phyloP scores from a whole-genome alignment of 768 basidiomycete genomes.

The Leucosporidium scottii region DNA sequence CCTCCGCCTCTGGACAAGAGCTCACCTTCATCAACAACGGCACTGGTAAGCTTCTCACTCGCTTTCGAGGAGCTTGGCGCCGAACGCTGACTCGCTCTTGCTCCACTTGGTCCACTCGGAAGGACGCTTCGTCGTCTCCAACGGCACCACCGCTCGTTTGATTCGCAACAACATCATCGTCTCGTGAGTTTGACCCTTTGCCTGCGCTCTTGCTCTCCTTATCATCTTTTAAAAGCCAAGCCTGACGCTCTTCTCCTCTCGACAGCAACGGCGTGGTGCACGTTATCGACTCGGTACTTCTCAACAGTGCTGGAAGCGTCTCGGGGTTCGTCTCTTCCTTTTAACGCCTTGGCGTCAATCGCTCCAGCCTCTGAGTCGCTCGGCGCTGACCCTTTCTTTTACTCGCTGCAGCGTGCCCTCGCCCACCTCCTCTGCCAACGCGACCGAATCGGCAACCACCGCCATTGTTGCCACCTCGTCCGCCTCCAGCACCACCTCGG shows the following conservation, averaged over 20 bases:
- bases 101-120: no score
- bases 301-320: constrained; percentile 41
- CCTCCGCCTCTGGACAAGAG: constrained; percentile 41
- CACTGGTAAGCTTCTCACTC: no score
- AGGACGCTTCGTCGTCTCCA: no score
- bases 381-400: background rate
- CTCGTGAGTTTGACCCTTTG: no score
- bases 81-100: no score
- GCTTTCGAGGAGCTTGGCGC: no score
- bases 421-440: background rate
- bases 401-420: background rate
- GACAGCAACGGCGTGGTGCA: background rate
- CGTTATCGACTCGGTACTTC: constrained; percentile 42
- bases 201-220: background rate
- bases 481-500: no score
- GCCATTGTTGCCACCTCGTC: no score
- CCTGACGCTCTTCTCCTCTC: background rate
- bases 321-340: constrained; percentile 25
- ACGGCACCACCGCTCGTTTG: constrained; percentile 34
- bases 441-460: background rate
- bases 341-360: no score
- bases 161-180: constrained; percentile 38
- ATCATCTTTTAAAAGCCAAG: background rate
- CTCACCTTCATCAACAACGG: constrained; percentile 41
- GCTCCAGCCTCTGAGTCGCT: no score